Base-by-base conservation (phyloP, 176 grass and related monocot species). In the Saccharum officinarum region DNA sequence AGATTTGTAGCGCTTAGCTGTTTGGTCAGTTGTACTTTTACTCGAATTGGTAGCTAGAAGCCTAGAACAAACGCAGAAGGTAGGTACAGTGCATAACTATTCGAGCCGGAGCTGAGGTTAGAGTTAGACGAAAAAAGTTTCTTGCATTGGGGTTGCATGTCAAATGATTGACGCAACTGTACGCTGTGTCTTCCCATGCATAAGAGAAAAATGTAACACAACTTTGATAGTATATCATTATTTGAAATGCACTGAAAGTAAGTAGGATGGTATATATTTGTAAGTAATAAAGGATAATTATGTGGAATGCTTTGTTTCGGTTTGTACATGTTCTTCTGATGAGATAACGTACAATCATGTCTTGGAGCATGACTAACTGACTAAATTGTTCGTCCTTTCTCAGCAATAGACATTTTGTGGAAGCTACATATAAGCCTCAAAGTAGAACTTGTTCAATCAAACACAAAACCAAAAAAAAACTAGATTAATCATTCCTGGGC, bases 1-100 rank as follows among this genome's bases (percentile, higher is more conserved):
- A 70, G 49, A 70, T 89, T 20, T 63, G 71, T 44, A 75, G 65
- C 68, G 25, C 47, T 33, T 59, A 41, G 69, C 69, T 75, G 45
- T 20, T 62, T 84, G 79, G 75, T 84, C 69, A 75, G 65, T 80
- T 83, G 60, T 75, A 75, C 75, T 69, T 90, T 86, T 69, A 75
- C 89, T 83, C 1, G 46, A 79, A 87, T 55, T 25, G 39, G 80
- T 62, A 75, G 9, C 75, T 69, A 79, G 28, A 28, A 28, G 28
- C 28, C 28, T 28, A 28, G 68, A 83, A 78, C 60, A 74, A 79
- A 83, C 36, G 28, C 28, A 71, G n/a, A 83, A 60, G 74, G 59
- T 60, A 37, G 77, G 57, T 73, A 86, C 22, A 34, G 39, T 16
- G 33, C 22, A 61, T 61, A 11, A 61, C 25, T 42, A 87, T 61